These are phyloP conservation scores for Durotheca rogersii DNA, from an alignment of 495 filamentous ascomycete genomes.

Conservation along the genomic window DNA sequence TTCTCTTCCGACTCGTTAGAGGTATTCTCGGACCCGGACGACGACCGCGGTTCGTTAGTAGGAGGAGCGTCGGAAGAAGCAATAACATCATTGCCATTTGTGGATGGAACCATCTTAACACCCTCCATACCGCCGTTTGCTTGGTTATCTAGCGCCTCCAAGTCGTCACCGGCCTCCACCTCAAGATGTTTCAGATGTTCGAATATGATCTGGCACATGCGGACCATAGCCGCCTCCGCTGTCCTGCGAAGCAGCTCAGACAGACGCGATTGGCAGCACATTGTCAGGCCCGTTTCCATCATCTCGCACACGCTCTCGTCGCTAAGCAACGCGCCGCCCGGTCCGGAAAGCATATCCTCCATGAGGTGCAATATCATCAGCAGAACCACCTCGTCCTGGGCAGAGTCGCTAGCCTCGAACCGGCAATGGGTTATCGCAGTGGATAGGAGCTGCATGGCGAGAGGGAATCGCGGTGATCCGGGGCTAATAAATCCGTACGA, in stretches of 20 bases:
- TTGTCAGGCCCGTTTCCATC: conserved; percentile 98
- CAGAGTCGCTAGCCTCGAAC: conserved; percentile 93
- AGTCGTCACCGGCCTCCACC: conserved; percentile 62
- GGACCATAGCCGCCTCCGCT: conserved; percentile 95
- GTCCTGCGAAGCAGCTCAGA: conserved; percentile 88
- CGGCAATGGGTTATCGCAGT: conserved; percentile 96
- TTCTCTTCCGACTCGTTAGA: conserved; percentile 28
- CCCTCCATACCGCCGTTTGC: conserved; percentile 67
- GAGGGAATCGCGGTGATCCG: conserved; percentile 77
- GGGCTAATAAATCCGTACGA: conserved; percentile 86
- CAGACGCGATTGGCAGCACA: conserved; percentile 91
- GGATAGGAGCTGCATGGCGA: conserved; percentile 93
- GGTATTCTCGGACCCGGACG: conserved; percentile 45
- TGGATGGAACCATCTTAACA: conserved; percentile 85
- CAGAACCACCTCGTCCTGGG: conserved; percentile 92
- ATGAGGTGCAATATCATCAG: conserved; percentile 93
- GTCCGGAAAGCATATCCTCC: conserved; percentile 94
- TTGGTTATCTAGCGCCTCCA: conserved; percentile 58
- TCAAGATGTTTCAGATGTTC: conserved; percentile 85
- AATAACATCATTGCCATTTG: conserved; percentile 65
- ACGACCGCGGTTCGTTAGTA: conserved; percentile 48
- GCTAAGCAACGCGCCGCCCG: conserved; percentile 84
- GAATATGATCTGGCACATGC: conserved; percentile 98
- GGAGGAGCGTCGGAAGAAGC: conserved; percentile 46
- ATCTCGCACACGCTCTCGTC: conserved; percentile 98